Evolutionary conservation across 2,329 filamentous ascomycete species (phyloP).

Genomic region (Xylariaceae sp.): DNA sequence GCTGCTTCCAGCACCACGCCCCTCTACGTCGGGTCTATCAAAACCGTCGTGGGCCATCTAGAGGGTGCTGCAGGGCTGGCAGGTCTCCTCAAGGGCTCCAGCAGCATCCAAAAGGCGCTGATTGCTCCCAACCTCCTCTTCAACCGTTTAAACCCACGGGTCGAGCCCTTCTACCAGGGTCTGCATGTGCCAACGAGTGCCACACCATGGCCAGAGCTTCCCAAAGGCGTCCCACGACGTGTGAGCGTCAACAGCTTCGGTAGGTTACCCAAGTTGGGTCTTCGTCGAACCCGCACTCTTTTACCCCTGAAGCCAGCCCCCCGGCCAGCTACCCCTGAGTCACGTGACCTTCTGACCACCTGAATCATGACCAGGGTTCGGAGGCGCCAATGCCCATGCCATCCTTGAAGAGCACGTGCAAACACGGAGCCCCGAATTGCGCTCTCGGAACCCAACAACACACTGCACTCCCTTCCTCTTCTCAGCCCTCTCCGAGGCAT

Average conservation of each 20-base stretch:
- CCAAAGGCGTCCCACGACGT: constrained; percentile 3
- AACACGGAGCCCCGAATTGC: neutral
- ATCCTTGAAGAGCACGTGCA: constrained; percentile 15
- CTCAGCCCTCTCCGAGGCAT: neutral
- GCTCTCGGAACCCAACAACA: neutral
- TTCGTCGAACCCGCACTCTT: too few relatives aligned
- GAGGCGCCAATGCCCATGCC: constrained; percentile 13
- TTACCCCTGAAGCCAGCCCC: too few relatives aligned
- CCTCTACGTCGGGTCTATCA: too few relatives aligned
- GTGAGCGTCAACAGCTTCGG: constrained; percentile 17
- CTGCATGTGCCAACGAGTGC: constrained; percentile 1
- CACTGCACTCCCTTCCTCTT: neutral
- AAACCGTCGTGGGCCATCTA: too few relatives aligned
- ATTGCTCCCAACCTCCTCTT: constrained; percentile 7
- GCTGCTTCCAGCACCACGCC: too few relatives aligned
- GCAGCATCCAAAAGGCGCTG: constrained; percentile 1
- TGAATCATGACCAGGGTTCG: constrained; percentile 8
- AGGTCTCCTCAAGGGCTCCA: constrained; percentile 4
- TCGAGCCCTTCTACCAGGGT: constrained; percentile 4
- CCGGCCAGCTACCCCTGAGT: too few relatives aligned
- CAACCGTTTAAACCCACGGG: constrained; percentile 1
- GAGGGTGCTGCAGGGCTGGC: constrained; percentile 11
- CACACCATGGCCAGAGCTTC: constrained; percentile 5
- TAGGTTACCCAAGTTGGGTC: neutral
- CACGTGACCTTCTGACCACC: too few relatives aligned